These are phyloP conservation scores for Pichia exigua DNA, from an alignment of 805 yeast species.

Conservation along the genomic window DNA sequence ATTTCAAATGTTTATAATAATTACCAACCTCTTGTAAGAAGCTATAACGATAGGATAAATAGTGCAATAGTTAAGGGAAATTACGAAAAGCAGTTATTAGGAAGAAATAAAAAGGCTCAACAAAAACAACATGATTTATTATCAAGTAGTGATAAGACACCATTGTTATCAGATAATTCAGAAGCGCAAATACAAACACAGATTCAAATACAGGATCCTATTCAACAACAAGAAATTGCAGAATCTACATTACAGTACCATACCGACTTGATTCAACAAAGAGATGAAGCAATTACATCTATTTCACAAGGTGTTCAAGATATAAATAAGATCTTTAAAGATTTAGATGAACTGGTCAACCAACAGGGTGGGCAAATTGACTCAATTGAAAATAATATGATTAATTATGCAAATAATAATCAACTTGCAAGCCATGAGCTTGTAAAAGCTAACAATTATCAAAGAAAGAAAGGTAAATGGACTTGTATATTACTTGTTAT, in stretches of 20 bases:
- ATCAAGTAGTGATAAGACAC: conserved; percentile 2
- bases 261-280: conserved; percentile 54
- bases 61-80: conserved; percentile 30
- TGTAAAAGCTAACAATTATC: conserved; percentile 66
- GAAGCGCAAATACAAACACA: background rate
- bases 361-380: conserved; percentile 86
- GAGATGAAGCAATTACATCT: conserved; percentile 64
- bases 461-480: conserved; percentile 63
- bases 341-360: conserved; percentile 64
- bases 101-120: background rate
- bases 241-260: conserved; percentile 56
- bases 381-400: conserved; percentile 72
- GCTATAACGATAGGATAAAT: conserved; percentile 43
- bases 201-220: background rate
- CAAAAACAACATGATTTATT: background rate
- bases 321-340: conserved; percentile 78
- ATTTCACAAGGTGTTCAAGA: conserved; percentile 76
- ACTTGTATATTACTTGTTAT: conserved; percentile 57
- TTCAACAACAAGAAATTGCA: conserved; percentile 25
- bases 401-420: conserved; percentile 54
- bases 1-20: conserved; percentile 42
- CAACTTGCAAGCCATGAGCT: conserved; percentile 67
- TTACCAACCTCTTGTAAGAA: conserved; percentile 35
- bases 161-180: background rate
- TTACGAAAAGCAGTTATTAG: conserved; percentile 13